Evolutionary conservation across 345 rosid species (phyloP), one percentile per base, ranked within the genome.

Genomic region (Boechera retrofracta): DNA sequence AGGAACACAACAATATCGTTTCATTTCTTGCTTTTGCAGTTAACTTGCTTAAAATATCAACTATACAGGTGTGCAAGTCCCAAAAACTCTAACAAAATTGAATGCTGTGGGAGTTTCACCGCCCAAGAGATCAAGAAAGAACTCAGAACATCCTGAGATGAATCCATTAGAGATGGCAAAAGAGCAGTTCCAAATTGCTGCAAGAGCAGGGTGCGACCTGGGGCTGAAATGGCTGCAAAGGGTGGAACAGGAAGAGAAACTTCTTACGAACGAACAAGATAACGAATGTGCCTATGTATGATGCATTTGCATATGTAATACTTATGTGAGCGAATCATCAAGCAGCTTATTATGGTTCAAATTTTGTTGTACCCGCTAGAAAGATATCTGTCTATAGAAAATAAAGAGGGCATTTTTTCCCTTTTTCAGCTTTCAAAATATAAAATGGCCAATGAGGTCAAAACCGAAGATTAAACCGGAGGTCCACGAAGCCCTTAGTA

Each of bases 231-330:
- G 99, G 99, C 71, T 92, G 69, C 83, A 78, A 71, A 82, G 97
- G 79, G 24, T 92, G 4, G 96, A 92, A 77, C 94, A 95, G 82
- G 97, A 88, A 80, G 98, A 92, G 82, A 85, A 83, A 70, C 82
- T 66, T 57, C 81, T 89, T 36, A 21, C 31, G 57, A 78, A n/a
- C 7, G 74, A 78, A 59, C 42, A 73, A 73, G 82, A 83, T 67
- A 69, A 60, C 62, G 70, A 73, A 73, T 67, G 33, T 70, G 64
- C 55, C 31, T 36, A 49, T 51, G 41, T n/a, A 60, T 72, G 68
- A 72, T 59, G 67, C 7, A 35, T 39, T 52, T 51, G 38, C 55
- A 35, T 26, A 28, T 11, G 36, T 57, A 16, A 35, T 21, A 66
- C 33, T 35, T 10, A 10, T 5, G 7, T 47, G 39, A 54, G 33